These are phyloP conservation scores for Vanilla planifolia DNA, from an alignment of 106 monocot species.

Conservation along the genomic window DNA sequence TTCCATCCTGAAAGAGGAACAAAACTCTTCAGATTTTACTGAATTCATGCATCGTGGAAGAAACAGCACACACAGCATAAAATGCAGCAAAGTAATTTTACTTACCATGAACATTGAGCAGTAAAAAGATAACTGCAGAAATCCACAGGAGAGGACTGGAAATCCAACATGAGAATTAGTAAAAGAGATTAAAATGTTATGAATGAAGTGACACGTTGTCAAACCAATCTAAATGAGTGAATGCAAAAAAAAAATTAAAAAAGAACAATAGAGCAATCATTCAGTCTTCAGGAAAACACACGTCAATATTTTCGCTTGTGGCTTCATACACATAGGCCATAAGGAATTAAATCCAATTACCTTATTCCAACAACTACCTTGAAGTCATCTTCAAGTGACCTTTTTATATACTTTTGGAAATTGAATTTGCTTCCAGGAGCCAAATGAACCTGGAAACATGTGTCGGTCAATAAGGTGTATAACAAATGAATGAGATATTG, in stretches of 20 bases:
- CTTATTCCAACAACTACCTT: constrained; percentile 60
- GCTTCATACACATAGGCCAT: background rate
- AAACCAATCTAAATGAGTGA: too few species aligned
- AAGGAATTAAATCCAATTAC: constrained; percentile 8
- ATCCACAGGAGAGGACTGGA: constrained; percentile 72
- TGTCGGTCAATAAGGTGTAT: background rate
- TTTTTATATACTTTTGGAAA: constrained; percentile 60
- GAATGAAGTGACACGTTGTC: too few species aligned
- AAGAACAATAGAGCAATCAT: constrained; percentile 5
- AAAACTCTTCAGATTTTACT: background rate
- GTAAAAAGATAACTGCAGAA: constrained; percentile 66
- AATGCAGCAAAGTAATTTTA: background rate
- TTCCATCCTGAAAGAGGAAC: constrained; percentile 50
- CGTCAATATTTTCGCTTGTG: background rate
- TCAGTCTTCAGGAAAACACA: too few species aligned
- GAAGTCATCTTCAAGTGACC: constrained; percentile 54
- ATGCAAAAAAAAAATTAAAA: background rate
- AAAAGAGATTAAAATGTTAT: too few species aligned
- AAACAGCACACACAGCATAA: background rate
- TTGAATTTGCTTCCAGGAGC: constrained; percentile 52
- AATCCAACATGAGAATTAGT: constrained; percentile 1
- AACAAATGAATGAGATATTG: background rate
- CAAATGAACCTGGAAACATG: constrained; percentile 38
- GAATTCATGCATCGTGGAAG: background rate
- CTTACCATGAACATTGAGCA: constrained; percentile 84